These are phyloP conservation scores for Sphagnum tenellum DNA, from an alignment of 225 moss, liverwort and hornwort species.

Conservation along the genomic window DNA sequence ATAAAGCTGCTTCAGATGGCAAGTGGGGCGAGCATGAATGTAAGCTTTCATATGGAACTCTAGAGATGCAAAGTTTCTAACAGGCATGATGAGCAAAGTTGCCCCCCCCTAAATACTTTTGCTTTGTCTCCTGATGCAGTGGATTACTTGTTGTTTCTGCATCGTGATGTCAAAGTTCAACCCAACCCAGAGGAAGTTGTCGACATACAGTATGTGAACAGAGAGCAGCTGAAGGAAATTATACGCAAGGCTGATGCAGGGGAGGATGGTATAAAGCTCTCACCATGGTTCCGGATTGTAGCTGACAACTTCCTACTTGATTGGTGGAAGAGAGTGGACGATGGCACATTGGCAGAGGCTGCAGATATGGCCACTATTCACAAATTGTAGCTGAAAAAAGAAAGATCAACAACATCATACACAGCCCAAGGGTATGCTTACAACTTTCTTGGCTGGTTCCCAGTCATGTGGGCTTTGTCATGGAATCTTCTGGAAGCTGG, in stretches of 20 bases:
- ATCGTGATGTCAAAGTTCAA: conserved; percentile 67
- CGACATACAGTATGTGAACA: conserved; percentile 76
- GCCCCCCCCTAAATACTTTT: not conserved
- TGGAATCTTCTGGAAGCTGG: too few relatives aligned
- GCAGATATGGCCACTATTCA: conserved; percentile 79
- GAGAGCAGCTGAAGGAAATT: conserved; percentile 77
- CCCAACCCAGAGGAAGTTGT: conserved; percentile 93
- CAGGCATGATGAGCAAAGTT: too few relatives aligned
- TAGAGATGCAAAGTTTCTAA: too few relatives aligned
- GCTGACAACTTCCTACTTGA: conserved; percentile 85
- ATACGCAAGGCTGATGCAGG: conserved; percentile 79
- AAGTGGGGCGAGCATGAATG: conserved; percentile 99
- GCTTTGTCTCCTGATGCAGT: conserved; percentile 35
- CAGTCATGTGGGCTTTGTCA: too few relatives aligned
- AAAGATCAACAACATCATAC: too few relatives aligned
- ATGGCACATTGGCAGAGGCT: conserved; percentile 59
- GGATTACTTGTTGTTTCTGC: conserved; percentile 83
- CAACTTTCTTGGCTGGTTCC: too few relatives aligned
- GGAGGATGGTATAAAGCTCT: conserved; percentile 72
- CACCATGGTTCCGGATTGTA: conserved; percentile 95
- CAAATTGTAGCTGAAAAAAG: conserved; percentile 27
- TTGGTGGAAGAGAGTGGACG: conserved; percentile 93
- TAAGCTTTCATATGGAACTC: conserved; percentile 10
- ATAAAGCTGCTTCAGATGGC: conserved; percentile 93
- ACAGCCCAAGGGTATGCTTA: too few relatives aligned